Evolutionary conservation across 139 green algal genomes (phyloP).

Genomic region (Coelastrella sp.): DNA sequence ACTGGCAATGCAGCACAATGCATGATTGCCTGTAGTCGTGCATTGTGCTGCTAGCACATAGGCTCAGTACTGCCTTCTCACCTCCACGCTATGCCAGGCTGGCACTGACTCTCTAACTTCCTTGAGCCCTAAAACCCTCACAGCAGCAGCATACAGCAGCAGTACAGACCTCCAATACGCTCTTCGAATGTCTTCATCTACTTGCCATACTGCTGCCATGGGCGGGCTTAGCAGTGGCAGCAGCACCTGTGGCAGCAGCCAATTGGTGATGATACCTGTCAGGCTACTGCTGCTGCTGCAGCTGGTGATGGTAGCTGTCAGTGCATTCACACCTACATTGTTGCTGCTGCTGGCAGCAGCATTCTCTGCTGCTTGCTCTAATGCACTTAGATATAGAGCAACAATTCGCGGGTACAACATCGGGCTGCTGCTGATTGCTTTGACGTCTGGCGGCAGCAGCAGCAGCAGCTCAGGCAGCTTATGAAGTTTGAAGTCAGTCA

Average conservation of each 20-base stretch:
- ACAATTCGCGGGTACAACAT: slow-evolving; percentile 27
- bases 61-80: background rate
- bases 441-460: slow-evolving; percentile 28
- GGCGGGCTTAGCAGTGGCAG: background rate
- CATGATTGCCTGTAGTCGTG: too few relatives aligned
- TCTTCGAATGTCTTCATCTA: background rate
- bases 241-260: slow-evolving; percentile 46
- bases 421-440: background rate
- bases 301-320: background rate
- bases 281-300: slow-evolving; percentile 12
- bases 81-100: slow-evolving; percentile 32
- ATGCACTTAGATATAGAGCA: background rate
- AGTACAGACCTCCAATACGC: slow-evolving; percentile 35
- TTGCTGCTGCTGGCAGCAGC: slow-evolving; percentile 6
- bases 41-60: background rate
- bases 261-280: background rate
- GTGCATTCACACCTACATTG: background rate
- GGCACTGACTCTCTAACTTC: background rate
- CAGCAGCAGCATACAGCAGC: slow-evolving; percentile 45
- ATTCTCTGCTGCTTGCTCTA: slow-evolving; percentile 11
- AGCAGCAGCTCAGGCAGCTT: slow-evolving; percentile 39
- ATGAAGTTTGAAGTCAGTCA: background rate
- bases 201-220: slow-evolving; percentile 12
- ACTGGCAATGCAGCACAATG: too few relatives aligned
- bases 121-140: slow-evolving; percentile 6